Conservation (phyloP, 805 yeast species). For the Suhomyces prunicola region DNA sequence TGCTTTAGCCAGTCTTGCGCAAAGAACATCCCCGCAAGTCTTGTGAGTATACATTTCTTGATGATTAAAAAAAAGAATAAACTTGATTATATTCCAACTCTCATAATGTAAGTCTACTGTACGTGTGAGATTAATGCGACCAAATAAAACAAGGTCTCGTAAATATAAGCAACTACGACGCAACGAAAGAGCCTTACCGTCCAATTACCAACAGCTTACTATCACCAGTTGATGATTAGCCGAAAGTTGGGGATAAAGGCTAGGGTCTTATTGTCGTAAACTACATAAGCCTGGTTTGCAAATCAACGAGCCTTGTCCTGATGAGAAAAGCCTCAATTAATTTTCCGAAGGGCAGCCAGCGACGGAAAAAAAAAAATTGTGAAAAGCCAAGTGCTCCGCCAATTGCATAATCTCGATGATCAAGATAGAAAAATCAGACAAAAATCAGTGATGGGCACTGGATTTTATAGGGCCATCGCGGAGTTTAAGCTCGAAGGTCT, state of each 20-base stretch:
- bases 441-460: background rate
- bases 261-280: background rate
- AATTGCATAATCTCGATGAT: slow-evolving; percentile 6
- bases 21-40: no score
- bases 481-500: background rate
- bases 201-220: background rate
- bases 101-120: no score
- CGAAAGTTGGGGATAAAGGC: background rate
- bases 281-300: background rate
- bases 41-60: no score
- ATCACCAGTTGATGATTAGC: background rate
- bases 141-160: background rate
- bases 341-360: background rate
- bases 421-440: slow-evolving; percentile 4
- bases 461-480: background rate
- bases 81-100: no score
- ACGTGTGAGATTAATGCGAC: background rate
- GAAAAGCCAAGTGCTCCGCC: background rate
- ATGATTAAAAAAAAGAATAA: no score
- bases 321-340: background rate
- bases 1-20: no score
- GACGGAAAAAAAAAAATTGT: background rate
- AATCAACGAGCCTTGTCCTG: background rate
- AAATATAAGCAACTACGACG: background rate
- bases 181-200: background rate